Evolutionary conservation across 1,139 yeast genomes (phyloP).

Genomic region (Wickerhamomyces sp.): DNA sequence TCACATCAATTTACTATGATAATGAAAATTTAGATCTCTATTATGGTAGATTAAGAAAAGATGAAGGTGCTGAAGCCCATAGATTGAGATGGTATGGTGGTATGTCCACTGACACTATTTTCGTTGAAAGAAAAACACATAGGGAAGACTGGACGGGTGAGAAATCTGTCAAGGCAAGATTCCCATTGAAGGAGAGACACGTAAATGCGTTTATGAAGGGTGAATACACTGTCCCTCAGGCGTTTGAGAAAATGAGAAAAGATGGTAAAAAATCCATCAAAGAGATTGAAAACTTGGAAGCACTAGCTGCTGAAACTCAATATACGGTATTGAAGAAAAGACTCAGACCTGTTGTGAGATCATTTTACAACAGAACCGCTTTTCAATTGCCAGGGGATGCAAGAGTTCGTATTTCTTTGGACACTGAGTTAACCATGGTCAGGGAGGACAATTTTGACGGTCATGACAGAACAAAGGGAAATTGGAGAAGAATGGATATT

Average conservation of each 20-base stretch:
- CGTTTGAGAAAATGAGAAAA: slow-evolving; percentile 85
- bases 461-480: slow-evolving; percentile 77
- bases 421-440: slow-evolving; percentile 91
- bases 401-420: slow-evolving; percentile 94
- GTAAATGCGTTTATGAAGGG: slow-evolving; percentile 83
- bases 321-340: slow-evolving; percentile 79
- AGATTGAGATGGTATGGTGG: slow-evolving; percentile 99
- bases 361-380: slow-evolving; percentile 96
- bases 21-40: slow-evolving; percentile 84
- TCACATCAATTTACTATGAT: slow-evolving; percentile 93
- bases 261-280: slow-evolving; percentile 84
- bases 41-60: slow-evolving; percentile 90
- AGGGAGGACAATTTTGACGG: slow-evolving; percentile 98
- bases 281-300: slow-evolving; percentile 89
- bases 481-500: slow-evolving; percentile 98
- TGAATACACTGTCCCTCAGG: slow-evolving; percentile 79
- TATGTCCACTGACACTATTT: slow-evolving; percentile 86
- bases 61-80: slow-evolving; percentile 98
- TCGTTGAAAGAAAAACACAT: slow-evolving; percentile 95
- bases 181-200: slow-evolving; percentile 84
- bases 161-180: slow-evolving; percentile 94
- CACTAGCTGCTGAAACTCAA: slow-evolving; percentile 88
- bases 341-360: slow-evolving; percentile 89
- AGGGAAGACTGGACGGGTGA: slow-evolving; percentile 99
- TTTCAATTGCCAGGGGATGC: slow-evolving; percentile 99